Evolutionary conservation across 2,329 filamentous ascomycete species (phyloP), one percentile per base, ranked within the genome.

Genomic region (Microsporum ferrugineum): DNA sequence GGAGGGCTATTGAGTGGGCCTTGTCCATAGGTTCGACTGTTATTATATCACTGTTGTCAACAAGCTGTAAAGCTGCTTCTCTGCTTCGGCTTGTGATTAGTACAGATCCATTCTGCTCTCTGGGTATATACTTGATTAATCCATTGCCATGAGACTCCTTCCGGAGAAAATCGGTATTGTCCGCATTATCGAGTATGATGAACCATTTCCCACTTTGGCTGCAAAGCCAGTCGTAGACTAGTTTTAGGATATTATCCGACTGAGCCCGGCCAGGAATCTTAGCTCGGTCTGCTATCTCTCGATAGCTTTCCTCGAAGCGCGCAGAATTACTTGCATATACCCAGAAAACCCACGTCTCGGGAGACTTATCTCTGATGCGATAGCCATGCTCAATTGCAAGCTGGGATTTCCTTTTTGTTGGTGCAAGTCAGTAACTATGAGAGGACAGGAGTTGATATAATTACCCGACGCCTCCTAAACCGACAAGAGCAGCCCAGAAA

Each of bases 381-480:
- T 17, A 23, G 3, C 2, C 12, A 17, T 45, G 7, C n/a, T 45
- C 41, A 45, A 45, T 45, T 4, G 41, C 41, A 12, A 45, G 14
- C 2, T 45, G 41, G 4, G 41, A 57, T 69, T 65, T 38, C 56
- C 63, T 39, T 45, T 34, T 12, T 3, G 1, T 23, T 23, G 17
- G 17, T 23, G 3, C 1, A 38, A n/a, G 36, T 62, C 33, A 7
- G 27, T 60, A 41, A 27, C 34, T 49, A 2, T 38, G 33, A 49
- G 34, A 27, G 3, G 27, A 2, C 34, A 49, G 3, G 17, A 23
- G 17, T 23, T 23, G 17, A 23, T 23, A 23, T 23, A 45, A 60
- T 68, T 74, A 69, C 66, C 74, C 63, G 38, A 73, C 66, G 8
- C 73, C 72, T 2, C 73, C 74, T 1, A 75, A 60, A 17, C 74